phyloP scores from a whole-genome alignment of 2,329 filamentous ascomycete species.

The Aspergillus novoparasiticus region DNA sequence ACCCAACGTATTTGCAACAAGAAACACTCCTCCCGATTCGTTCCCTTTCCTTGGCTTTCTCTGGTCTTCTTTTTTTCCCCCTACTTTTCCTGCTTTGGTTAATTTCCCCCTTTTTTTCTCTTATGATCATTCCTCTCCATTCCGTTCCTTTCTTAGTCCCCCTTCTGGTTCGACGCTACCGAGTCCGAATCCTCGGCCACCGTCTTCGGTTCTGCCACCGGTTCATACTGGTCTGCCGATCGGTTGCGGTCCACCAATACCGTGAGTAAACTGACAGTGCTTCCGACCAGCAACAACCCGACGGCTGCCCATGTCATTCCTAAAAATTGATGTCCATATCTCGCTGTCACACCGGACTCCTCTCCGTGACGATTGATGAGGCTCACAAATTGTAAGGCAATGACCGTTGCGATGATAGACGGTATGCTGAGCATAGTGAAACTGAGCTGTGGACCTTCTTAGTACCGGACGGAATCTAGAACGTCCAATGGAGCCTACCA shows the following conservation, averaged over 20 bases:
- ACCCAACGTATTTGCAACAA: background rate
- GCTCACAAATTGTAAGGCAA: constrained; percentile 56
- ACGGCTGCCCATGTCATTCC: constrained; percentile 63
- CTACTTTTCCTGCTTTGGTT: background rate
- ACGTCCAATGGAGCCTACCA: constrained; percentile 31
- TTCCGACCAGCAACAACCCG: constrained; percentile 33
- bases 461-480: background rate
- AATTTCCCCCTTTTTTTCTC: background rate
- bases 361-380: constrained; percentile 58
- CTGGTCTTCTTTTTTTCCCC: background rate
- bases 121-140: background rate
- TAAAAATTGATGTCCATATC: constrained; percentile 58
- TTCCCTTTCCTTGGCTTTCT: background rate
- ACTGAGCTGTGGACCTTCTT: constrained; percentile 42
- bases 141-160: background rate
- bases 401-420: constrained; percentile 72
- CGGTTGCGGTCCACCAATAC: constrained; percentile 24
- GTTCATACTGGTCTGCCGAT: background rate
- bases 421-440: constrained; percentile 67
- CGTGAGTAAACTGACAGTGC: constrained; percentile 32
- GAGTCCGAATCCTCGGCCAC: constrained; percentile 12
- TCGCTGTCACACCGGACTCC: constrained; percentile 52
- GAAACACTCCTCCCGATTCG: background rate
- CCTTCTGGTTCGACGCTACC: constrained; percentile 2
- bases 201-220: constrained; percentile 3